phyloP scores from a whole-genome alignment of 2,329 filamentous ascomycete species.

The Simplicillium aogashimaense region DNA sequence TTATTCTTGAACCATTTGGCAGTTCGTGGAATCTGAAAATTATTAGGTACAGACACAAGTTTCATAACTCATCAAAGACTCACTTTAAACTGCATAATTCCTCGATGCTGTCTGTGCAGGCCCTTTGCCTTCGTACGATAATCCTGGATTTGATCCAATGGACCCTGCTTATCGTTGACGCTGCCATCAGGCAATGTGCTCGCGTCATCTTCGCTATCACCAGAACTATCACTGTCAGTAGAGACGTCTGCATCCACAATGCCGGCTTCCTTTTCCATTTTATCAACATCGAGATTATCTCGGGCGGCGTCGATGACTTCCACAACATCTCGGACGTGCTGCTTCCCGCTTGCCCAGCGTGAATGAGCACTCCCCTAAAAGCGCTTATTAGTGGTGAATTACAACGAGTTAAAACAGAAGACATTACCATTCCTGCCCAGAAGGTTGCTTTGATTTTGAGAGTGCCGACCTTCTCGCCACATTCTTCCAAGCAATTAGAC shows the following conservation, averaged over 20 bases:
- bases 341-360: constrained; percentile 21
- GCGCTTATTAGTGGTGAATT: background rate
- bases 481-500: constrained; percentile 28
- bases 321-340: constrained; percentile 23
- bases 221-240: constrained; percentile 18
- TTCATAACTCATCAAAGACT: constrained; percentile 6
- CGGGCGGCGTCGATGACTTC: constrained; percentile 37
- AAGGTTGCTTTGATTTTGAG: constrained; percentile 28
- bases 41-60: constrained; percentile 3
- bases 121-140: constrained; percentile 50
- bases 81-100: constrained; percentile 62
- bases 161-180: constrained; percentile 29
- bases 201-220: constrained; percentile 7
- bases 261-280: constrained; percentile 22
- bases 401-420: constrained; percentile 1
- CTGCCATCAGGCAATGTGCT: constrained; percentile 22
- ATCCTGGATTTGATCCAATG: constrained; percentile 43
- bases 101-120: constrained; percentile 55
- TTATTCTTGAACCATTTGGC: constrained; percentile 44
- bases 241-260: constrained; percentile 21
- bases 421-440: constrained; percentile 23
- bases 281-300: constrained; percentile 20
- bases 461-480: constrained; percentile 36
- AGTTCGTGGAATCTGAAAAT: constrained; percentile 27
- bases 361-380: constrained; percentile 23